Evolutionary conservation across 2,329 filamentous ascomycete species (phyloP), one percentile per base, ranked within the genome.

Genomic region (Alternaria dauci): DNA sequence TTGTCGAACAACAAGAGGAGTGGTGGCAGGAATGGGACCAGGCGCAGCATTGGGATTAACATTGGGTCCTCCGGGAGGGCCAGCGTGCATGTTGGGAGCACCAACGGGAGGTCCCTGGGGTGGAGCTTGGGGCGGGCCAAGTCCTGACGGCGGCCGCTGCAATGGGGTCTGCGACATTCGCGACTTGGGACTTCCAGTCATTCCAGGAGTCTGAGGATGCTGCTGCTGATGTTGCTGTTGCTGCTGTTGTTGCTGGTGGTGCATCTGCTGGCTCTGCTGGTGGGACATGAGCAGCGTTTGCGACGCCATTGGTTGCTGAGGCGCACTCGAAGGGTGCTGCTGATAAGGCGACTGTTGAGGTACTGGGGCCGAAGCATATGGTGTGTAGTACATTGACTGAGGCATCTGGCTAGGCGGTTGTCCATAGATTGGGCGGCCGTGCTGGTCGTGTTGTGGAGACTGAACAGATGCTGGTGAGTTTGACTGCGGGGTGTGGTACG

Each of bases 11-110:
- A 98, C 94, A 8, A 97, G 84, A 0, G 95, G 95, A 0, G 95
- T 98, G 3, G 95, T 99, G 0, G 95, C 95, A 12, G 95, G 95
- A 71, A 99, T 99, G 0, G 95, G 95, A 2, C 95, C 95, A 7
- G 95, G 95, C 1, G 95, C 95, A 36, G 94, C 93, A 73, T 94
- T 97, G 11, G 93, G 90, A 76, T 95, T 96, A 32, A 93, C 87
- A 23, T 88, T 89, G 54, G 78, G 57, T 9, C 71, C 75, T 36
- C 76, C 77, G 20, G 78, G 76, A 46, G 73, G 71, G 55, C 73
- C 70, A 68, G 73, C 58, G 73, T 81, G 80, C 72, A 81, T 77
- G 65, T 76, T 78, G 32, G 77, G 76, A 18, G 78, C 75, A 51
- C 78, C 80, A 30, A 77, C 78, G 18, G 79, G 77, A 46, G 79